phyloP scores from a whole-genome alignment of 139 green algal species.

The Chlamydomonas sp. region DNA sequence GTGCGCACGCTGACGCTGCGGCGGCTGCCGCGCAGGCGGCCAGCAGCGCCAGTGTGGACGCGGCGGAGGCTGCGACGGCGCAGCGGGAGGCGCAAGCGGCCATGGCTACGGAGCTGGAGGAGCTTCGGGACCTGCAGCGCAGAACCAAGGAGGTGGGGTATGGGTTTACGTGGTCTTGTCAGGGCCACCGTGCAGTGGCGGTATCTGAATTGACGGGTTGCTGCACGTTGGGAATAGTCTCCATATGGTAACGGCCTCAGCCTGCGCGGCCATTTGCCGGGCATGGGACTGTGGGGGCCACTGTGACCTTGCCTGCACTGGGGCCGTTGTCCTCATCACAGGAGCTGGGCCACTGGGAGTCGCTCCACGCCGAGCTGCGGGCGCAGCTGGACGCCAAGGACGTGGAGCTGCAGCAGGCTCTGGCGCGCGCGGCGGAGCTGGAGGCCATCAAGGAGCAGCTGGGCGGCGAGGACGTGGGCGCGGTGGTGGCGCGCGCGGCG shows the following conservation, averaged over 20 bases:
- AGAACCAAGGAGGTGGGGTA: constrained; percentile 28
- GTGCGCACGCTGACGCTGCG: neutral
- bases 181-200: neutral
- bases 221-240: no score
- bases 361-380: constrained; percentile 20
- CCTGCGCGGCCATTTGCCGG: no score
- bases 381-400: constrained; percentile 32
- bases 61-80: neutral
- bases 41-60: neutral
- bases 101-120: constrained; percentile 27
- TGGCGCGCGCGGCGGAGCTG: constrained; percentile 5
- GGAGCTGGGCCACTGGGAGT: constrained; percentile 30
- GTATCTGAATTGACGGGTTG: neutral
- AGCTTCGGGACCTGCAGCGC: constrained; percentile 25
- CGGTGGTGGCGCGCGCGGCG: constrained; percentile 19
- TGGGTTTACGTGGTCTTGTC: neutral
- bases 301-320: no score
- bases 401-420: neutral
- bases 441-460: constrained; percentile 22
- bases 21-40: neutral
- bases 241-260: no score
- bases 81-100: neutral
- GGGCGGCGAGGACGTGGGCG: constrained; percentile 27
- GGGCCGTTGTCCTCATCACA: neutral
- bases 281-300: no score